phyloP scores from a whole-genome alignment of 2,329 filamentous ascomycete genomes.

The Trichoderma atrobrunneum region DNA sequence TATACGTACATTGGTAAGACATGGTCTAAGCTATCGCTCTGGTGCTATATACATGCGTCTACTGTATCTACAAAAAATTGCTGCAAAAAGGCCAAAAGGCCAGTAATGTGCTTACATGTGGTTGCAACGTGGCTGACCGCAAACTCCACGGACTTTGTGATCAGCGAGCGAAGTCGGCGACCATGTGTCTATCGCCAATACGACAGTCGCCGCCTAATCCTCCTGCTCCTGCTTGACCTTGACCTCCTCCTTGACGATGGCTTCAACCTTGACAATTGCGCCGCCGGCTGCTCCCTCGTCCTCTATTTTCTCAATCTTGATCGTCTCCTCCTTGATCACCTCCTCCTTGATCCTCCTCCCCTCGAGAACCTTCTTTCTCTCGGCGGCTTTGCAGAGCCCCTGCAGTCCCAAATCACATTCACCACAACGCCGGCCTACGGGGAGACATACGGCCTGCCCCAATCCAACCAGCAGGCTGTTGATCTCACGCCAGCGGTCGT shows the following conservation, averaged over 20 bases:
- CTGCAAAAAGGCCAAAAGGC: not conserved
- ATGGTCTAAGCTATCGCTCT: not conserved
- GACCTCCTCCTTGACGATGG: conserved; percentile 26
- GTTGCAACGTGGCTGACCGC: conserved; percentile 9
- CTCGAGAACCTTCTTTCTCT: conserved; percentile 60
- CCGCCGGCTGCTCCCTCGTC: not conserved
- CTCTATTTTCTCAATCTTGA: conserved; percentile 21
- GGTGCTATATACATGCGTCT: not conserved
- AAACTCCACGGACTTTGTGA: not conserved
- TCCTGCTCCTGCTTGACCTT: not conserved
- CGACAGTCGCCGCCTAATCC: not conserved
- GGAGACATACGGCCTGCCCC: conserved; percentile 82
- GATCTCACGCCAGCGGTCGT: conserved; percentile 85
- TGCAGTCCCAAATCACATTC: conserved; percentile 76
- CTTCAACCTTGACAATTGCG: conserved; percentile 24
- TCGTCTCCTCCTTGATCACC: conserved; percentile 20
- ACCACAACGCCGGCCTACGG: conserved; percentile 75
- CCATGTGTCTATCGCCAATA: not conserved
- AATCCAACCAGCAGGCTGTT: conserved; percentile 86
- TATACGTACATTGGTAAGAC: not conserved
- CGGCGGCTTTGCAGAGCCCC: conserved; percentile 73
- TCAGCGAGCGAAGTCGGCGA: not conserved
- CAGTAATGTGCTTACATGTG: conserved; percentile 15
- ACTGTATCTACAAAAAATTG: not conserved
- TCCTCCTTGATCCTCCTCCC: conserved; percentile 47